Percentiles rank a stretch among this genome's conserved stretches.
Conservation (phyloP, 2,329 filamentous ascomycete genomes). For the Penicillium sp. region DNA sequence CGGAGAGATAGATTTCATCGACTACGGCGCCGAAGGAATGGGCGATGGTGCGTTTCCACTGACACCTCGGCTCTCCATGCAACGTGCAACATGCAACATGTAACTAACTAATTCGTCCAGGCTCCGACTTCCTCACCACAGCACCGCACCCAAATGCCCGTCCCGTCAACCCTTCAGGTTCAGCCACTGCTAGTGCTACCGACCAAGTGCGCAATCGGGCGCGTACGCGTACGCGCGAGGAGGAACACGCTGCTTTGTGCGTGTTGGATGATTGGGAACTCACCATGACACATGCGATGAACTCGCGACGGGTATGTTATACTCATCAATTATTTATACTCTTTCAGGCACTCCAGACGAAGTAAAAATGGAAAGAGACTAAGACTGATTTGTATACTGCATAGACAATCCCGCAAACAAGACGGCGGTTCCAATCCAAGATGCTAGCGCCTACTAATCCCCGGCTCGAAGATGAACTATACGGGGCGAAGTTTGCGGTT, state of each 20-base stretch:
- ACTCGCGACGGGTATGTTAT: slow-evolving; percentile 41
- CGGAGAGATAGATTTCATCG: slow-evolving; percentile 9
- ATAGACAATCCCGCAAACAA: slow-evolving; percentile 45
- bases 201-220: not conserved
- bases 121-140: not conserved
- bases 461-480: slow-evolving; percentile 30
- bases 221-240: slow-evolving; percentile 33
- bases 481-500: slow-evolving; percentile 33
- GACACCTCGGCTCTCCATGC: not conserved
- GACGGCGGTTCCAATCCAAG: slow-evolving; percentile 41
- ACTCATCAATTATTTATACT: too few species aligned
- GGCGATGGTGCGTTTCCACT: slow-evolving; percentile 6
- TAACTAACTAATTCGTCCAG: not conserved
- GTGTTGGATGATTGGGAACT: slow-evolving; percentile 45
- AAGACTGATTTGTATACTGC: not conserved
- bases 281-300: slow-evolving; percentile 45
- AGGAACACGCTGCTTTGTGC: slow-evolving; percentile 42
- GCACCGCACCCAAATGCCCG: not conserved
- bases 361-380: too few species aligned
- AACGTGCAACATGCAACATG: not conserved
- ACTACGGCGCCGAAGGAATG: slow-evolving; percentile 8
- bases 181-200: not conserved
- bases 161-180: not conserved
- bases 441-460: slow-evolving; percentile 37
- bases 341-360: too few species aligned